Evolutionary conservation across 2,329 filamentous ascomycete species (phyloP).

Genomic region (Biscogniauxia mediterranea): DNA sequence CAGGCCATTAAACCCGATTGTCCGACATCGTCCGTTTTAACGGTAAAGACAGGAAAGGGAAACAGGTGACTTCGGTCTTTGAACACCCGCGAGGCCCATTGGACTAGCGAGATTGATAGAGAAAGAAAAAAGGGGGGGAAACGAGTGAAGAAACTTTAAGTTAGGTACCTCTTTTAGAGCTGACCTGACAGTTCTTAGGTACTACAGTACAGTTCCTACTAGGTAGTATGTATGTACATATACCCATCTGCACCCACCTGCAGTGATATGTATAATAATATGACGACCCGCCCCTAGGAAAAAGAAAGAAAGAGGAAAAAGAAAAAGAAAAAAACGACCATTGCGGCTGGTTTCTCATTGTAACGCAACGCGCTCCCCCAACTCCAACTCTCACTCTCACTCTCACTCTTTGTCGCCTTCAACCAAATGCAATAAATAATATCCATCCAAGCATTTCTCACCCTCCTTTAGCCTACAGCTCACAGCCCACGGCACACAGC

Average conservation of each 20-base stretch:
- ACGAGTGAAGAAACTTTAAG: constrained; percentile 17
- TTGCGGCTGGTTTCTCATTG: neutral
- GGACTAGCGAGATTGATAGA: constrained; percentile 16
- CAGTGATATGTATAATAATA: neutral
- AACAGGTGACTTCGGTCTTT: constrained; percentile 25
- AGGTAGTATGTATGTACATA: too few species aligned
- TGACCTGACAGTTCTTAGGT: too few species aligned
- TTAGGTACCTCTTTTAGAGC: constrained; percentile 11
- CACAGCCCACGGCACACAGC: neutral
- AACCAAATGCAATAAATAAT: neutral
- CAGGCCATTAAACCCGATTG: neutral
- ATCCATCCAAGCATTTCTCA: neutral
- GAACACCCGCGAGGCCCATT: constrained; percentile 10
- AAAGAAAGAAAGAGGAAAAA: too few species aligned
- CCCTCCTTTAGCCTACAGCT: constrained; percentile 4
- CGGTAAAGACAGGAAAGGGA: neutral
- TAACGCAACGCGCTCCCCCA: neutral
- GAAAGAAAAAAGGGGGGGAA: constrained; percentile 20
- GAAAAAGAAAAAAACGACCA: neutral
- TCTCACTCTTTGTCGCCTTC: neutral
- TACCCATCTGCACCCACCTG: too few species aligned
- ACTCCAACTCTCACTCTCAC: too few species aligned
- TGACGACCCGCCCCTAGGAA: neutral
- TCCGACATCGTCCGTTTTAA: constrained; percentile 1
- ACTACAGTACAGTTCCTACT: too few species aligned